These are phyloP conservation scores for Circinella minor DNA, from an alignment of 371 early-diverging fungal genomes.

Conservation along the genomic window DNA sequence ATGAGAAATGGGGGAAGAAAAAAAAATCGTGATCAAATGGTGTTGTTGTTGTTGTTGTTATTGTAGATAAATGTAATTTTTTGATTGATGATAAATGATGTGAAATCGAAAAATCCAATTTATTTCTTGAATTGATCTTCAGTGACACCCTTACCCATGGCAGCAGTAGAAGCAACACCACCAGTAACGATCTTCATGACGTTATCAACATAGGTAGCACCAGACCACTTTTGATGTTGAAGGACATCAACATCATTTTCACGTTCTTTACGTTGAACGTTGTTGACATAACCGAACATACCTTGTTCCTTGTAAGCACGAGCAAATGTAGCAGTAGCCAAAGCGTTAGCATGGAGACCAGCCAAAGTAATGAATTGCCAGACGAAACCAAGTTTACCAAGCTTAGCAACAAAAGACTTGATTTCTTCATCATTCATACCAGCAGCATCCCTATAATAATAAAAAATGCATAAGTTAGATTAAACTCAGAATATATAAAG, in stretches of 20 bases:
- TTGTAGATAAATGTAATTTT: too few species aligned
- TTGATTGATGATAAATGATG: background rate
- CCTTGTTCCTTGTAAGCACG: constrained; percentile 87
- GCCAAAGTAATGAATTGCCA: constrained; percentile 99
- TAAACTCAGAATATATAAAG: constrained; percentile 6
- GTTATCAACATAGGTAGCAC: constrained; percentile 94
- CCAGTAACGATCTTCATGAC: constrained; percentile 92
- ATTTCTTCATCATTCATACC: constrained; percentile 93
- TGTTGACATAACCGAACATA: constrained; percentile 95
- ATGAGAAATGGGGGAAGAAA: too few species aligned
- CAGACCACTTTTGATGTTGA: constrained; percentile 98
- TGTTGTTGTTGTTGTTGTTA: too few species aligned
- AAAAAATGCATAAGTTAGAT: background rate
- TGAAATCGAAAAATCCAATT: background rate
- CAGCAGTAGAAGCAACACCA: constrained; percentile 95
- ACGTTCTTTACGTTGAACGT: constrained; percentile 95
- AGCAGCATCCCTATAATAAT: constrained; percentile 70
- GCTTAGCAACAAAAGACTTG: constrained; percentile 75
- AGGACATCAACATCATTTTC: constrained; percentile 91
- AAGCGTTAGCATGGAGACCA: constrained; percentile 95
- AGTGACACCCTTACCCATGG: constrained; percentile 95
- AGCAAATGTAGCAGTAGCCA: constrained; percentile 87
- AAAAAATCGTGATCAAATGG: too few species aligned
- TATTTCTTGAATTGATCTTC: constrained; percentile 73
- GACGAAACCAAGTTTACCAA: constrained; percentile 92